phyloP scores from a whole-genome alignment of 2,329 filamentous ascomycete species.

The Pezicula radicicola region DNA sequence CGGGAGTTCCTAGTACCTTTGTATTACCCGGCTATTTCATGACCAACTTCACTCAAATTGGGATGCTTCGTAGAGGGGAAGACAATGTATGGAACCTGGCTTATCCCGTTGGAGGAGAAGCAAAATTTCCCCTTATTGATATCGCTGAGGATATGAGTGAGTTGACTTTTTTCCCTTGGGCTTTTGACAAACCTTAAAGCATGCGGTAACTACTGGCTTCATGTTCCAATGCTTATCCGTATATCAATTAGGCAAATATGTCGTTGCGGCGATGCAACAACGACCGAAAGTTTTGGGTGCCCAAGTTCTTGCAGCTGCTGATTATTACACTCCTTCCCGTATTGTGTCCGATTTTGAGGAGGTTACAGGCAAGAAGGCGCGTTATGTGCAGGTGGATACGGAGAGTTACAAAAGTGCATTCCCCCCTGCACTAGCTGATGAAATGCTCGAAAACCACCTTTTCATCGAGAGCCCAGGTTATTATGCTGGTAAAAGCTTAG shows the following conservation, averaged over 20 bases:
- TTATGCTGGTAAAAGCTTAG: constrained; percentile 38
- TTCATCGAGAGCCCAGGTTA: constrained; percentile 47
- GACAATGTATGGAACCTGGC: constrained; percentile 13
- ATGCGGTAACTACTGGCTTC: neutral
- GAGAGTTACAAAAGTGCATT: constrained; percentile 35
- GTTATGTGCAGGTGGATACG: constrained; percentile 28
- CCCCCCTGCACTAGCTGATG: constrained; percentile 37
- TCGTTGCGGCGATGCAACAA: neutral
- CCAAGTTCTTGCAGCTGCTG: constrained; percentile 34
- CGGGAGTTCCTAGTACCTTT: constrained; percentile 40
- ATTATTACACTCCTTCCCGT: constrained; percentile 33
- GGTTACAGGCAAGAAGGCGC: constrained; percentile 30
- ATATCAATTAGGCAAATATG: neutral
- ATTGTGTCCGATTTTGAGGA: constrained; percentile 34
- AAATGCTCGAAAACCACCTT: constrained; percentile 47
- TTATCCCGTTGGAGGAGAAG: constrained; percentile 12
- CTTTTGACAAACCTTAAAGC: neutral
- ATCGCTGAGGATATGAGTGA: constrained; percentile 20
- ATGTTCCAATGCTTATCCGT: neutral
- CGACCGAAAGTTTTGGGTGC: constrained; percentile 29
- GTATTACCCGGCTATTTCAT: constrained; percentile 44
- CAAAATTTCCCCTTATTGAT: constrained; percentile 24
- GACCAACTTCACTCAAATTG: constrained; percentile 34
- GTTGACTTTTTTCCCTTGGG: neutral
- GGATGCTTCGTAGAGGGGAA: constrained; percentile 11